Evolutionary conservation across 768 basidiomycete genomes (phyloP), one percentile per base, ranked within the genome.

Genomic region (Pleurotus cornucopiae): DNA sequence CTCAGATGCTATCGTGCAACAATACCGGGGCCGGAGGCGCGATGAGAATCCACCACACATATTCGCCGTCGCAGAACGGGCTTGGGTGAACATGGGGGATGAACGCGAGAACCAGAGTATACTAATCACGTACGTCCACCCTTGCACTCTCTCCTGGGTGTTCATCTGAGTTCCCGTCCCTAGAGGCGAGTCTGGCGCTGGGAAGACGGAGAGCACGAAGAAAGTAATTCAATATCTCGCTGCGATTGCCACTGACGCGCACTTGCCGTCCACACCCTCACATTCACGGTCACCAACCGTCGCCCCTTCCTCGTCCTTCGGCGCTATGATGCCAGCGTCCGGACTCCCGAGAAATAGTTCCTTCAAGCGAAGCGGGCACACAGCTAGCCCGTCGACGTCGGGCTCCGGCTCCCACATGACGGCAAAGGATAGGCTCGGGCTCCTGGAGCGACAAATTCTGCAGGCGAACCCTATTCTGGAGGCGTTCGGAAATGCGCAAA

Each of bases 151-250:
- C 37, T 54, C 47, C 21, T 12, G 37, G 6, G 49, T 43, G 58
- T 43, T 53, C 26, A 46, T 57, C 60, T 64, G 7, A 66, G 43
- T 25, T 5, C n/a, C 44, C 46, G 14, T 34, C 18, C 45, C 0
- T 63, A 97, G 95, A 6, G 97, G 97, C 43, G 97, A 99, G 77
- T 98, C 97, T 6, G 97, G 97, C 37, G 97, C 97, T 3, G 97
- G 97, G 44, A 99, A 98, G 78, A 99, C 97, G 2, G 97, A 98
- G 68, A 98, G 96, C 73, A 91, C 90, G 12, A 98, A 99, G 80
- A 98, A 98, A 67, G 96, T 98, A 64, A 99, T 99, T 54, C 97
- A 98, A 69, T 99, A 98, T 72, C 84, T 99, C 41, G 96, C 97
- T 0, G 93, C 97, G 5, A 98, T 98, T 62, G 97, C 97, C 2